Evolutionary conservation across 768 basidiomycete species (phyloP), one percentile per base, ranked within the genome.

Genomic region (Boletus rubescentipes): DNA sequence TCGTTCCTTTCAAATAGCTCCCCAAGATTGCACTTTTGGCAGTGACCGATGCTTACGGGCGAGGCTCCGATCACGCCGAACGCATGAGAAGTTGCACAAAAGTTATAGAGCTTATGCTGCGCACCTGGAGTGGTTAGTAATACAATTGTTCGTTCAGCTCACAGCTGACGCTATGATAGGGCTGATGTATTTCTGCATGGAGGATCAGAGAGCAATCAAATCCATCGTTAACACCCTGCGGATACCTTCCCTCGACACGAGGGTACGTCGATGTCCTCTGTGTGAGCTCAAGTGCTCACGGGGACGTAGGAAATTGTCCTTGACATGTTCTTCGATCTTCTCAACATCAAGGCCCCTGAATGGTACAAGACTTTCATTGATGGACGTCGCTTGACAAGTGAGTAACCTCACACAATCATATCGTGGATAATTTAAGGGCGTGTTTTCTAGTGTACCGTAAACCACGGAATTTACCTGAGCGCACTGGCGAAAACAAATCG

Each of bases 321-420:
- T 48, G 93, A 98, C 61, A 88, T 97, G 83, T 89, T 98, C 63
- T 98, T 98, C 63, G 90, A 92, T 56, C 77, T 95, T 16, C 74
- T 99, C 18, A 91, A 93, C 51, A 95, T 98, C 71, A 91, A 91
- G 68, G 81, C 89, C 0, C 91, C 93, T 2, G 88, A 89, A 41
- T 98, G 95, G 93, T 91, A 92, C 67, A 83, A 92, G 62, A 89
- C 91, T 0, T 98, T 96, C 64, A 87, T 97, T 34, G 88, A 88
- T 51, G 94, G 93, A 11, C 83, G 91, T 44, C 79, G 94, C 29
- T 72, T 97, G 49, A 96, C 93, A 3, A 89, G 94, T 94, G 65
- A 56, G 85, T 62, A 42, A n/a, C 35, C 26, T 36, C 44, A 21
- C 23, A 41, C 26, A 18, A 18, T 57, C n/a, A 11, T 11, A 10